Percentiles rank a stretch among this genome's conserved stretches.
Conservation (phyloP, 768 basidiomycete species). For the Tubosaeta sp. region DNA sequence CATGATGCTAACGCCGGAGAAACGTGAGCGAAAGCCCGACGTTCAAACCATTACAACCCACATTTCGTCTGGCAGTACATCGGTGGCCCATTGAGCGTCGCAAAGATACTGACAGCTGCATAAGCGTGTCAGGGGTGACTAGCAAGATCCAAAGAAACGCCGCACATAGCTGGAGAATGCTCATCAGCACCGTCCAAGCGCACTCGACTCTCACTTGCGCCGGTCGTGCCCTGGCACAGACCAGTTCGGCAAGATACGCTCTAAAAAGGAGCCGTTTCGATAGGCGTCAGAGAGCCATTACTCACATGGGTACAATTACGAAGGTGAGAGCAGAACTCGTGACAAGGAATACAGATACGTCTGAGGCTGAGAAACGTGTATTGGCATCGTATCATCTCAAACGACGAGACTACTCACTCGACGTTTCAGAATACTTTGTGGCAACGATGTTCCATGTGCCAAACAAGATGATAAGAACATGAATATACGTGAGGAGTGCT, state of each 20-base stretch:
- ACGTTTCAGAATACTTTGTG: conserved; percentile 30
- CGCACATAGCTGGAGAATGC: conserved; percentile 50
- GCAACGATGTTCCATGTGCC: conserved; percentile 54
- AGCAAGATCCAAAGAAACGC: background rate
- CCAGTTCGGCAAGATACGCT: conserved; percentile 33
- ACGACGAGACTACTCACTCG: conserved; percentile 30
- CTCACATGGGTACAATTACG: conserved; percentile 31
- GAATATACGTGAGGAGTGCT: conserved; percentile 47
- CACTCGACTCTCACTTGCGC: conserved; percentile 51
- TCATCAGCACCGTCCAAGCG: conserved; percentile 48
- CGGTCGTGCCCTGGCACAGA: conserved; percentile 34
- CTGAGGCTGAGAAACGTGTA: conserved; percentile 34
- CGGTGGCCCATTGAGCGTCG: conserved; percentile 42
- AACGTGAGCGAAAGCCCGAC: conserved; percentile 4
- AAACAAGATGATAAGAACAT: conserved; percentile 49
- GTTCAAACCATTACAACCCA: conserved; percentile 21
- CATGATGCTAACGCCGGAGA: conserved; percentile 30
- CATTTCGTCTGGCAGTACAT: conserved; percentile 32
- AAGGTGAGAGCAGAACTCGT: conserved; percentile 40
- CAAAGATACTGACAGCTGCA: conserved; percentile 46
- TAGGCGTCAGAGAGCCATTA: background rate
- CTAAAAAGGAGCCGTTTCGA: conserved; percentile 10
- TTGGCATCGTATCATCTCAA: conserved; percentile 1
- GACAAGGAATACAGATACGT: conserved; percentile 46
- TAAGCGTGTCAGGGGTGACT: background rate